Base-by-base conservation (phyloP, 441 rosid species). In the Capsella rubella region DNA sequence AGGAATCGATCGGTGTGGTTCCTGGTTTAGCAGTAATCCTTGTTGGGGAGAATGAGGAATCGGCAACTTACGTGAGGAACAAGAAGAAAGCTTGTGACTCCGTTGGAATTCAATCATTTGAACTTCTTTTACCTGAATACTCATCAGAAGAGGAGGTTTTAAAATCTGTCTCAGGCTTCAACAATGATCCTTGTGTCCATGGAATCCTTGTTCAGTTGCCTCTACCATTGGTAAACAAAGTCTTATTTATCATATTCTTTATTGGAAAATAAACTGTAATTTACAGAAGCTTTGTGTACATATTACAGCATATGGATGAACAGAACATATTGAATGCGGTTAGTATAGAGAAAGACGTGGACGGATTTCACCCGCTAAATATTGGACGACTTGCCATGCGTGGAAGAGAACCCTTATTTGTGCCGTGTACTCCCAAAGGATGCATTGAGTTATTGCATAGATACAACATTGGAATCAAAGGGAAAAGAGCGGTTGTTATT, bases 131-230 rank as follows among this genome's bases (percentile, higher is more conserved):
- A 66, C 80, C 95, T 8, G 87, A 82, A 49, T 85, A 86, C 35
- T 74, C 92, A 0, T 62, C 86, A 4, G 95, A 91, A 74, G 81
- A 85, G 8, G 93, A 90, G 68, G 89, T 93, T 7, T 84, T 91
- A 69, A 80, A 79, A 65, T 82, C 60, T 66, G 85, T 93, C 54
- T 83, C 83, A 0, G 84, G 71, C 52, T 93, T 86, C 76, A 93
- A 90, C 40, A 79, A 68, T 31, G 89, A 90, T 75, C 84, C 95
- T 77, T 74, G 82, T 0, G 93, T 93, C 62, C 96, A 93, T 64
- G 97, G 98, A 80, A 89, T 93, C 79, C 96, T 93, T 74, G 97
- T 93, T 73, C 96, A 93, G 81, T 76, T 89, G 80, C 97, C 98
- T 46, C 78, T 91, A 37, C 96, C 96, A 71, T 77, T 86, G 64